Conservation (phyloP, 225 moss, liverwort and hornwort species). For the Marchantia paleacea region DNA sequence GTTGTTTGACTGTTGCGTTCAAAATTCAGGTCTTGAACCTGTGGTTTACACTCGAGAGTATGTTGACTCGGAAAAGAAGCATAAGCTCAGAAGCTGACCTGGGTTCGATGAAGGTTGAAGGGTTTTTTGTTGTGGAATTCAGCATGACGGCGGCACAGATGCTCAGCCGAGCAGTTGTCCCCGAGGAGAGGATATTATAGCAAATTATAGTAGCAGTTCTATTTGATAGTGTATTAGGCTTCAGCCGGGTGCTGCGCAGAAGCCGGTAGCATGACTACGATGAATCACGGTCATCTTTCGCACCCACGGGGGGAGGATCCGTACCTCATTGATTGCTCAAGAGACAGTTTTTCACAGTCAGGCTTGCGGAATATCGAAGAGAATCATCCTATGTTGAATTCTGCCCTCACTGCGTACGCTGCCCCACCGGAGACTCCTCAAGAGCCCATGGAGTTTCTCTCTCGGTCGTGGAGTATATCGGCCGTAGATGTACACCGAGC, state of each 20-base stretch:
- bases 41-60: not conserved
- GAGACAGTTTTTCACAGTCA: conserved; percentile 54
- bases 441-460: conserved; percentile 71
- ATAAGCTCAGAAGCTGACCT: not conserved
- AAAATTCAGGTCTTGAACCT: conserved; percentile 1
- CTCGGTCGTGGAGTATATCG: conserved; percentile 72
- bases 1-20: not conserved
- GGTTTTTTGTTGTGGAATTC: conserved; percentile 8
- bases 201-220: not conserved
- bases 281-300: conserved; percentile 24
- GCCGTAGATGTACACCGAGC: conserved; percentile 61
- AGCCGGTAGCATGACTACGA: conserved; percentile 29
- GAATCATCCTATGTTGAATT: conserved; percentile 63
- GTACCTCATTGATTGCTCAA: conserved; percentile 38
- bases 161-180: not conserved
- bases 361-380: conserved; percentile 64
- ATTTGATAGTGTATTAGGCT: not conserved
- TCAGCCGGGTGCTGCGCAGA: not conserved
- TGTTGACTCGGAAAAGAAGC: conserved; percentile 8
- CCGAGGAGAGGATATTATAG: conserved; percentile 11
- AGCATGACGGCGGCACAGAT: not conserved
- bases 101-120: conserved; percentile 5
- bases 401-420: conserved; percentile 46
- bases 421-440: conserved; percentile 65
- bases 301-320: conserved; percentile 37